Conservation (phyloP, 2,329 filamentous ascomycete species). For the Apiospora saccharicola region DNA sequence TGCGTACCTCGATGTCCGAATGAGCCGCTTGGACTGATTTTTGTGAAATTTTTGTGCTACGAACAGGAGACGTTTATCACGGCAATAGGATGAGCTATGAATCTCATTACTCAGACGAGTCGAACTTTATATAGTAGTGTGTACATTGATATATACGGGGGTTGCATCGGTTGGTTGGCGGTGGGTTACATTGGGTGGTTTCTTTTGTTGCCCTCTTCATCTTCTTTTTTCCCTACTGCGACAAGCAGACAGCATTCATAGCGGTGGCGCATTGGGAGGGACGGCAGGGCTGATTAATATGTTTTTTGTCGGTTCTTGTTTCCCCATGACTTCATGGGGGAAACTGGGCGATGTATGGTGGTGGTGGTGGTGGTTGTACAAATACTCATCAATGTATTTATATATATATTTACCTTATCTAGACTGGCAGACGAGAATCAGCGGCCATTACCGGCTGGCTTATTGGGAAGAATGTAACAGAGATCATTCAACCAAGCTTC, state of each 20-base stretch:
- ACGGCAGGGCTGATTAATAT: neutral
- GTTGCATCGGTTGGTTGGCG: neutral
- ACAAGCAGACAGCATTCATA: constrained; percentile 12
- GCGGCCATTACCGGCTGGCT: neutral
- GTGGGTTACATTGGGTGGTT: neutral
- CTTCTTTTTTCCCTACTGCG: neutral
- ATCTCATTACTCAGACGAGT: neutral
- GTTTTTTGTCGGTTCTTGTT: neutral
- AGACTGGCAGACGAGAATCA: neutral
- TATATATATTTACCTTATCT: neutral
- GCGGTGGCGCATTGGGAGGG: neutral
- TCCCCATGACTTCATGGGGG: neutral
- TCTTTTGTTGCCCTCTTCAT: neutral
- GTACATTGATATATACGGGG: neutral
- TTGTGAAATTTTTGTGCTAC: constrained; percentile 1
- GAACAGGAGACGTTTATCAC: neutral
- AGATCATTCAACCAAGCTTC: neutral
- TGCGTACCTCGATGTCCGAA: constrained; percentile 37
- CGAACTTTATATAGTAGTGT: neutral
- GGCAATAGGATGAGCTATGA: neutral
- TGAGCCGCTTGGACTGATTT: constrained; percentile 29
- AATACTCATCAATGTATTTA: constrained; percentile 12
- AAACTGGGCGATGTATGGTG: neutral
- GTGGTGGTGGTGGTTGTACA: neutral
- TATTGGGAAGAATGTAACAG: neutral